A percentile compares a stretch with the other conserved stretches of the same genome.
These are phyloP conservation scores for Fusarium xylarioides DNA, from an alignment of 2,329 filamentous ascomycete species.

Conservation along the genomic window DNA sequence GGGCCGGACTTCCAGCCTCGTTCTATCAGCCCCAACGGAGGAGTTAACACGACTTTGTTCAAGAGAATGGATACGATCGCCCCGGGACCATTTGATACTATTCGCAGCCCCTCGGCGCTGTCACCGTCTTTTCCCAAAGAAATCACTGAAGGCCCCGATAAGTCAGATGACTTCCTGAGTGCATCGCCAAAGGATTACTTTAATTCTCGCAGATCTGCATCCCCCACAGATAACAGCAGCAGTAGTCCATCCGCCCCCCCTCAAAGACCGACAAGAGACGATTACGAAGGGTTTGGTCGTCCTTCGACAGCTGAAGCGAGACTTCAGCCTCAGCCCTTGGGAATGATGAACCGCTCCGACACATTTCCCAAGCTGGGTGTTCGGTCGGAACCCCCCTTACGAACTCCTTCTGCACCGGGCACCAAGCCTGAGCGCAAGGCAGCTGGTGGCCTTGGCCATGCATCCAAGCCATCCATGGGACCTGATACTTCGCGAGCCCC, in stretches of 20 bases:
- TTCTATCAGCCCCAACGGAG: constrained; percentile 36
- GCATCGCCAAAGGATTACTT: constrained; percentile 30
- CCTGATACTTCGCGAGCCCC: constrained; percentile 62
- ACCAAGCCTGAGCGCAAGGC: constrained; percentile 52
- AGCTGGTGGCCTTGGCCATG: constrained; percentile 38
- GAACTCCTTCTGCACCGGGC: constrained; percentile 60
- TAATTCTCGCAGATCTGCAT: constrained; percentile 13
- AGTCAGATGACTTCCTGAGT: constrained; percentile 33
- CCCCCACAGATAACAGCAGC: constrained; percentile 25
- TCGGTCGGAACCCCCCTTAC: constrained; percentile 49
- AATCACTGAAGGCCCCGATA: constrained; percentile 21
- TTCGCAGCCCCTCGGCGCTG: constrained; percentile 47
- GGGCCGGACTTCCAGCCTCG: constrained; percentile 34
- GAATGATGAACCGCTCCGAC: constrained; percentile 57
- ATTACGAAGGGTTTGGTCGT: constrained; percentile 67
- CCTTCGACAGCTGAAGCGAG: constrained; percentile 50
- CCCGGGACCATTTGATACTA: constrained; percentile 71
- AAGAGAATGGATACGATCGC: constrained; percentile 72
- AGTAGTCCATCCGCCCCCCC: constrained; percentile 48
- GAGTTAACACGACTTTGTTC: constrained; percentile 54
- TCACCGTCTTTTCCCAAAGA: constrained; percentile 47
- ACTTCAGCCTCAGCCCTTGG: constrained; percentile 50
- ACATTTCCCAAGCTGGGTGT: constrained; percentile 60
- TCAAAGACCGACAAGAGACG: constrained; percentile 58
- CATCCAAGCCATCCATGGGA: constrained; percentile 55